These are phyloP conservation scores for Fusarium tupiense DNA, from an alignment of 2,329 filamentous ascomycete genomes.

Conservation along the genomic window DNA sequence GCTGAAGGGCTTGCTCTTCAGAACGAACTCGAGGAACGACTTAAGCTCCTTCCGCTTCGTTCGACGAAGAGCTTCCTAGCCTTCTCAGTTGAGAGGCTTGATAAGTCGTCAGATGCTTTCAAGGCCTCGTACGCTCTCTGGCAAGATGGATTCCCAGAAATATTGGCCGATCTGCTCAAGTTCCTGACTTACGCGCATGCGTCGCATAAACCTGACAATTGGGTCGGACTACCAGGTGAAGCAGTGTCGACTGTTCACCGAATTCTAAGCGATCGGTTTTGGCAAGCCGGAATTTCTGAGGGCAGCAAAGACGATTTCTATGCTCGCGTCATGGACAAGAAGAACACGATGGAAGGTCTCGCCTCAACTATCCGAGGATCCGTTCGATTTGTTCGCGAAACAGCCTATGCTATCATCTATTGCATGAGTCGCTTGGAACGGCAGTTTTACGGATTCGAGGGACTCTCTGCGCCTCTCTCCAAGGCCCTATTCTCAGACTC, in stretches of 20 bases:
- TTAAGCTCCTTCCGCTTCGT: slow-evolving; percentile 81
- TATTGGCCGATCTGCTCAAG: slow-evolving; percentile 87
- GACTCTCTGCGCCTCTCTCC: slow-evolving; percentile 84
- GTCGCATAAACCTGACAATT: slow-evolving; percentile 87
- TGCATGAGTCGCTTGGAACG: slow-evolving; percentile 89
- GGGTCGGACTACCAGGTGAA: slow-evolving; percentile 78
- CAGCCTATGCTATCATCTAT: slow-evolving; percentile 92
- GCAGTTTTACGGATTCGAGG: slow-evolving; percentile 89
- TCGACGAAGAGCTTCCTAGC: slow-evolving; percentile 92
- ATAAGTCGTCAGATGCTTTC: slow-evolving; percentile 77
- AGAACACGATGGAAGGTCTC: slow-evolving; percentile 89
- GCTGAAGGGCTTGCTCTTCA: slow-evolving; percentile 83
- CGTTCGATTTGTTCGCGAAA: slow-evolving; percentile 88
- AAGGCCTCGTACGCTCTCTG: slow-evolving; percentile 83
- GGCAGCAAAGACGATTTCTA: slow-evolving; percentile 98
- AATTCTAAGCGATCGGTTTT: slow-evolving; percentile 93
- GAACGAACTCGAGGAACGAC: slow-evolving; percentile 77
- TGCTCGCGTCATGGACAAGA: slow-evolving; percentile 87
- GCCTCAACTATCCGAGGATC: slow-evolving; percentile 92
- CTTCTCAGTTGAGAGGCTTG: slow-evolving; percentile 89
- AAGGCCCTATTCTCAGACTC: slow-evolving; percentile 86
- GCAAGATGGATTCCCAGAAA: slow-evolving; percentile 81
- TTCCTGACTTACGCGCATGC: slow-evolving; percentile 91
- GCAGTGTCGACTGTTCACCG: slow-evolving; percentile 81
- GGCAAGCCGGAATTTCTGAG: slow-evolving; percentile 96